Base-by-base conservation (phyloP, 768 basidiomycete species). In the Exsudoporus frostii region DNA sequence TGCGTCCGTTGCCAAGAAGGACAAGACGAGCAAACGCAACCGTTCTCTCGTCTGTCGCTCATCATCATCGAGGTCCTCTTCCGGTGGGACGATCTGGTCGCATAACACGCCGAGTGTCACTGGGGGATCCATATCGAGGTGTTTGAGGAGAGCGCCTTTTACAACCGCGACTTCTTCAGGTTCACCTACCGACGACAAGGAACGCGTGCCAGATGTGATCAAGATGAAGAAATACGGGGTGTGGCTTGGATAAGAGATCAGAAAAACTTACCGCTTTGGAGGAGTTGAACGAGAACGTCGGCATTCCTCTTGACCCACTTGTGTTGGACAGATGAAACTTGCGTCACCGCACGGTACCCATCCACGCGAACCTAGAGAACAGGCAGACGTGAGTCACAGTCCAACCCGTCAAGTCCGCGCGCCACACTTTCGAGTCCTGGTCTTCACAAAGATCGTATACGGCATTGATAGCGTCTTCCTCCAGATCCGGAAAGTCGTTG, bases 391-490 rank as follows among this genome's bases (percentile, higher is more conserved):
- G 20, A 57, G 53, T 49, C 22, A 33, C 45, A 51, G 53, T 40
- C 43, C 27, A 41, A 19, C 32, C 47, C 30, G 43, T 52, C 58
- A 36, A 46, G 56, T 40, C 39, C 15, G 32, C 39, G 19, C 19
- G 48, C 53, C 74, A 39, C 58, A 85, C 86, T 57, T 72, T 71
- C 13, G 76, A 59, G 36, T 78, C 77, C 44, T 79, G 79, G 71
- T 89, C 87, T 66, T 89, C 87, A 64, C 87, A 89, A 0, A 89
- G 71, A 69, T 89, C 87, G 60, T 88, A 89, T 13, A 89, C 78
- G n/a, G 84, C 83, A 59, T 89, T 84, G 62, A 89, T 86, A 7
- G 84, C 84, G 20, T 79, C 79, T 58, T 89, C 88, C 64, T 87
- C 84, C n/a, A 85, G 71, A 41, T 86, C 87, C 0, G 82, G 80